Evolutionary conservation across 163 green algal genomes (phyloP).

Genomic region (Chlorella variabilis): DNA sequence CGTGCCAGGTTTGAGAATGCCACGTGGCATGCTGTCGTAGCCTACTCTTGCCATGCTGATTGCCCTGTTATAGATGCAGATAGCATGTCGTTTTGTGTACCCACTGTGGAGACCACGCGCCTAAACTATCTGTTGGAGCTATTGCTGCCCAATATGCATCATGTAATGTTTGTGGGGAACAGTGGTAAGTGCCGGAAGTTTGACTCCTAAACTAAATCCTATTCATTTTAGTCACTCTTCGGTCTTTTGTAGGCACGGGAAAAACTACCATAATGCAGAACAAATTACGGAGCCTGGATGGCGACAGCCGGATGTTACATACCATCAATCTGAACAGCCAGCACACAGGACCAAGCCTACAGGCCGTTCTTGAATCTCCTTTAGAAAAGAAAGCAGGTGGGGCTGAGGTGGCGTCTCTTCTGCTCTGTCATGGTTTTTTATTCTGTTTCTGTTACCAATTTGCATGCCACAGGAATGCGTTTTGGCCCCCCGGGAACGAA

Average conservation of each 20-base stretch:
- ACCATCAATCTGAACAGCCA: constrained; percentile 93
- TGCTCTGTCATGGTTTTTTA: no score
- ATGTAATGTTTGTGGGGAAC: constrained; percentile 95
- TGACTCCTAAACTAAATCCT: no score
- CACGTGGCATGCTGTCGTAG: no score
- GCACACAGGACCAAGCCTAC: constrained; percentile 77
- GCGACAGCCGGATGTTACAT: constrained; percentile 48
- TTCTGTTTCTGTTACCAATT: no score
- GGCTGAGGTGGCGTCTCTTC: no score
- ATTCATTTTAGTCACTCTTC: no score
- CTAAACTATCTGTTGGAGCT: constrained; percentile 88
- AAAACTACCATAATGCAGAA: constrained; percentile 93
- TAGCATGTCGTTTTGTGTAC: constrained; percentile 81
- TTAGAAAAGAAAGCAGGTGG: constrained; percentile 85
- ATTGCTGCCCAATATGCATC: constrained; percentile 84
- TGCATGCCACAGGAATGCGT: constrained; percentile 69
- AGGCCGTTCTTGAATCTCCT: constrained; percentile 79
- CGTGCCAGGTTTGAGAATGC: constrained; percentile 49
- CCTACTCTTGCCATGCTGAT: no score
- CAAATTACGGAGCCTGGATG: constrained; percentile 87
- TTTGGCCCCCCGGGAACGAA: constrained; percentile 84
- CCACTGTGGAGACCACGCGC: constrained; percentile 88
- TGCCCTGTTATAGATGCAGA: no score
- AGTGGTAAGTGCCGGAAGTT: constrained; percentile 56
- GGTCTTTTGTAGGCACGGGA: constrained; percentile 72